These are phyloP conservation scores for Ophiostoma tasmaniense DNA, from an alignment of 2,329 filamentous ascomycete genomes.

Conservation along the genomic window DNA sequence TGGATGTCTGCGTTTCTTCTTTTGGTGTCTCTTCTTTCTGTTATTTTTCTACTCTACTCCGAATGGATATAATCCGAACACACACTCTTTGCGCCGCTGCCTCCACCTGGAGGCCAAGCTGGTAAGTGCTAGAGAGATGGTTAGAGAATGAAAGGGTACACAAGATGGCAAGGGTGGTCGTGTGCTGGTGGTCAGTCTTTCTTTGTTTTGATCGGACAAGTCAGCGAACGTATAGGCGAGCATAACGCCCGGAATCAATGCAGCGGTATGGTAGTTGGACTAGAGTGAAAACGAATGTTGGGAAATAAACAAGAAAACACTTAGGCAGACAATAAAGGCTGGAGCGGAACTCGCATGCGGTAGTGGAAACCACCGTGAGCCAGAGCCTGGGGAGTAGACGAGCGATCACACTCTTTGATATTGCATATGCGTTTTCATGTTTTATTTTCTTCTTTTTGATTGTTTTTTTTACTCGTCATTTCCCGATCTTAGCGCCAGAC, in stretches of 20 bases:
- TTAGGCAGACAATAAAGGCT: too few species aligned
- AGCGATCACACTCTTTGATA: not conserved
- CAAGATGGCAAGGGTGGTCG: not conserved
- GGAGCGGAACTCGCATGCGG: not conserved
- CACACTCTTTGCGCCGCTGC: not conserved
- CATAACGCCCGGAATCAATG: not conserved
- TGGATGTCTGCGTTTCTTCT: not conserved
- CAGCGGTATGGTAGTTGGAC: not conserved
- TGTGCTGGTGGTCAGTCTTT: not conserved
- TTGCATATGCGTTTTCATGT: not conserved
- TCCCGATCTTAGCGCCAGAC: not conserved
- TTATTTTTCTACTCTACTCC: not conserved
- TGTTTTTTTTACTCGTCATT: not conserved
- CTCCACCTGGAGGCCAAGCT: not conserved
- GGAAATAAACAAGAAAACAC: not conserved
- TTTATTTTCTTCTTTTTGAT: conserved; percentile 31
- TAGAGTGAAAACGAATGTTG: not conserved
- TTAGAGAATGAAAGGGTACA: not conserved
- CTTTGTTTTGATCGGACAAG: not conserved
- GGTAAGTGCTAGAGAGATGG: not conserved
- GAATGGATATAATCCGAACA: not conserved
- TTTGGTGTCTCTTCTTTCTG: not conserved
- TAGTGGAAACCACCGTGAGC: not conserved
- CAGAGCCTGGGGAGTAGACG: not conserved
- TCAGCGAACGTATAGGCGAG: not conserved